phyloP scores from a whole-genome alignment of 179 eudicot species.

The Monotropa hypopitys region DNA sequence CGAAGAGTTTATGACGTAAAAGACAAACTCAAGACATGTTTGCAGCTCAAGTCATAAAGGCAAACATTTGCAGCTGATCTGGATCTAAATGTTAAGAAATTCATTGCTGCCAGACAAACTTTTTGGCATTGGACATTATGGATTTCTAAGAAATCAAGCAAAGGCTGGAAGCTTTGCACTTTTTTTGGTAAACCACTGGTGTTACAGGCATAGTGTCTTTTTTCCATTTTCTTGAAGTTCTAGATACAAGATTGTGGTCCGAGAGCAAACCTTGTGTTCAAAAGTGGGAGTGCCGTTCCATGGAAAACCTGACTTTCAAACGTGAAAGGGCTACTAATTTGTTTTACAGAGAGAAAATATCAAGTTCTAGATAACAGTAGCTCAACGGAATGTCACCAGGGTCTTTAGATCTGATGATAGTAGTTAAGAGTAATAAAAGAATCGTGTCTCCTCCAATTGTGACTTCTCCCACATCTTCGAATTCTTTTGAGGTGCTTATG shows the following conservation, averaged over 20 bases:
- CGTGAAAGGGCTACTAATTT: background rate
- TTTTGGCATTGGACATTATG: background rate
- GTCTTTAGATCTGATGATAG: background rate
- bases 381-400: background rate
- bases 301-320: background rate
- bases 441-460: too few species aligned
- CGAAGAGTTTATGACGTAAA: background rate
- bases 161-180: background rate
- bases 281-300: background rate
- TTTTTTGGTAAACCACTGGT: background rate
- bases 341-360: background rate
- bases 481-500: too few species aligned
- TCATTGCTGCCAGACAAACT: background rate
- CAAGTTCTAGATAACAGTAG: background rate
- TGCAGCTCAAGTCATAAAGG: background rate
- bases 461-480: too few species aligned
- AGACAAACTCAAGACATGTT: background rate
- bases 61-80: background rate
- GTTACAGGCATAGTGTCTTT: background rate
- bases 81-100: background rate
- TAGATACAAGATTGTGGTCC: background rate
- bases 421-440: too few species aligned
- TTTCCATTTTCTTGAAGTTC: background rate
- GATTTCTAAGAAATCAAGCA: background rate
- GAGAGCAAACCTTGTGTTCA: background rate